phyloP scores from a whole-genome alignment of 306 rosid species.

The Cicer yamashitae region DNA sequence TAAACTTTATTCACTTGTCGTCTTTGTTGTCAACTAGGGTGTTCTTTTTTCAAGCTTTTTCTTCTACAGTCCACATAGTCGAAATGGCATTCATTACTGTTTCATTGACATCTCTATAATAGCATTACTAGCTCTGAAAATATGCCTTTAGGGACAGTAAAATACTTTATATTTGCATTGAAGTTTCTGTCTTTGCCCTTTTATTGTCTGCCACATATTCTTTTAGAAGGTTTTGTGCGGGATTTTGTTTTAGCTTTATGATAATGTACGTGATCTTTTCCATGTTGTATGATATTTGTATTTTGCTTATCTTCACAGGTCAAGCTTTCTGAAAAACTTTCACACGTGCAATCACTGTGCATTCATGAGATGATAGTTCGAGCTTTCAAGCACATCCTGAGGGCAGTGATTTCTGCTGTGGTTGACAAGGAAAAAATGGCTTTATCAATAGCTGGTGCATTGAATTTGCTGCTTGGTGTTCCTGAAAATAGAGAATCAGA shows the following conservation, averaged over 20 bases:
- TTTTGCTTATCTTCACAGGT: conserved; percentile 66
- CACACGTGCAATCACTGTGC: conserved; percentile 96
- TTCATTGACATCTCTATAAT: conserved; percentile 13
- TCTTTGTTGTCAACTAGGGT: conserved; percentile 12
- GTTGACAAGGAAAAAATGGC: conserved; percentile 70
- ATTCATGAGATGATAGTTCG: conserved; percentile 98
- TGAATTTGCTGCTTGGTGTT: conserved; percentile 87
- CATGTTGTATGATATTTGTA: conserved; percentile 33
- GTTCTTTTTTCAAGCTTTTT: conserved; percentile 29
- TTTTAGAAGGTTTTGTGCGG: conserved; percentile 28
- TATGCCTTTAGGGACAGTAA: conserved; percentile 25
- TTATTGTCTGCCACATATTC: conserved; percentile 22
- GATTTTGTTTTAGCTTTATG: conserved; percentile 32
- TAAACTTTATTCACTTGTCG: conserved; percentile 38
- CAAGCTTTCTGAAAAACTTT: conserved; percentile 92
- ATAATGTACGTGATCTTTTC: conserved; percentile 30
- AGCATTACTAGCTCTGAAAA: conserved; percentile 17
- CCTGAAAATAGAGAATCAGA: conserved; percentile 61
- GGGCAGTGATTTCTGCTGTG: conserved; percentile 86
- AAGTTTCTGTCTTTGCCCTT: conserved; percentile 19
- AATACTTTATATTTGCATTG: conserved; percentile 36
- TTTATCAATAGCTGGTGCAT: conserved; percentile 77
- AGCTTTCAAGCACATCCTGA: conserved; percentile 95
- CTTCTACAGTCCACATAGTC: conserved; percentile 16
- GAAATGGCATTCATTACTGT: conserved; percentile 20